These are phyloP conservation scores for Penicillium sp. DNA, from an alignment of 2,329 filamentous ascomycete species.

Conservation along the genomic window DNA sequence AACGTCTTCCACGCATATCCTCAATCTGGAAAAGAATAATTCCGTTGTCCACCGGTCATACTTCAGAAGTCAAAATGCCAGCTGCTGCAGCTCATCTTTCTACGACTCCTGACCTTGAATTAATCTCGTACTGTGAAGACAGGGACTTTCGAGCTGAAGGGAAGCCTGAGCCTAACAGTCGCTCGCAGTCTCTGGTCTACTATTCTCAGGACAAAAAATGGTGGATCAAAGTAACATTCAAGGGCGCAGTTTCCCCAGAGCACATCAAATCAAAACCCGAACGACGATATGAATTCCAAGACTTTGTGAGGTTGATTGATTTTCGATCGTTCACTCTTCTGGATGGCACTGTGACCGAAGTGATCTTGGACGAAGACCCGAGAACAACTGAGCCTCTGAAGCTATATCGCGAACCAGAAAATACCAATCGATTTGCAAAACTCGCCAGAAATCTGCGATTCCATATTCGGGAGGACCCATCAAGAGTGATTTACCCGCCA, in stretches of 20 bases:
- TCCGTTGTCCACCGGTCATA: no score
- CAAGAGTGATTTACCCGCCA: slow-evolving; percentile 13
- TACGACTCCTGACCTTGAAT: background rate
- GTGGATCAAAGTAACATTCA: slow-evolving; percentile 22
- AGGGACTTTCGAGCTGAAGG: background rate
- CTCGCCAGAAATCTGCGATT: slow-evolving; percentile 5
- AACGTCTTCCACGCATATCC: background rate
- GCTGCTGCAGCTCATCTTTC: background rate
- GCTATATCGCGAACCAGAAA: slow-evolving; percentile 1
- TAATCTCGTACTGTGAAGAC: background rate
- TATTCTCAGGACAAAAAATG: slow-evolving; percentile 13
- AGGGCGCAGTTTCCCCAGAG: slow-evolving; percentile 7
- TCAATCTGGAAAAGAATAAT: background rate
- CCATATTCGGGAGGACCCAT: slow-evolving; percentile 12
- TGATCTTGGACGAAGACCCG: slow-evolving; percentile 13
- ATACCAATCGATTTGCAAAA: background rate
- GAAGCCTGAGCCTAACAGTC: background rate
- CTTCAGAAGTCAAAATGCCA: background rate
- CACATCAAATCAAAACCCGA: slow-evolving; percentile 13
- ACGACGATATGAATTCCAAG: slow-evolving; percentile 17
- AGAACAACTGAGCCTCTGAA: background rate
- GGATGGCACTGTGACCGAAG: slow-evolving; percentile 20
- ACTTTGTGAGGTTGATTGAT: slow-evolving; percentile 16
- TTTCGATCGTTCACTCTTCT: slow-evolving; percentile 17
- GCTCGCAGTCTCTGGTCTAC: slow-evolving; percentile 13